Base-by-base conservation (phyloP, 352 stramenopile species). In the Phytophthora kernoviae region DNA sequence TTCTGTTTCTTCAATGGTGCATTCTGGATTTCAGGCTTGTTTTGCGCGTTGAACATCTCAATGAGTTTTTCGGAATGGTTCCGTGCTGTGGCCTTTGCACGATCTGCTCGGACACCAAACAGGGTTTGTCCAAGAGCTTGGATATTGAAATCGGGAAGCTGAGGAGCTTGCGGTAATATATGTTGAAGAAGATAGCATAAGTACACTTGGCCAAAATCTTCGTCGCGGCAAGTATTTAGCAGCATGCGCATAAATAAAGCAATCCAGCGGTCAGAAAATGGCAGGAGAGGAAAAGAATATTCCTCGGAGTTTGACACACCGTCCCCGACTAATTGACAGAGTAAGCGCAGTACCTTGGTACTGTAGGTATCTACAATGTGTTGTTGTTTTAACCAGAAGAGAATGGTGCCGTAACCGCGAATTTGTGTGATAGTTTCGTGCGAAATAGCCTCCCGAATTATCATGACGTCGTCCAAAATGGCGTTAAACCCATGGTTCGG, bases 361-460 rank as follows among this genome's bases (percentile, higher is more conserved):
- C 63, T 77, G 18, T 83, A 42, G 4, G 2, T 58, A 49, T 79
- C 66, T 15, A 58, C 33, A 6, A 67, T 20, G 26, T 73, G 24
- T 4, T 62, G 62, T 15, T 68, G 70, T 37, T 83, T 81, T 22
- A 82, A 60, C 9, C 62, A 72, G 36, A 84, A 70, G 6, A 87
- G 54, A 54, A 70, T n/a, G 0, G 58, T 62, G 2, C 72, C 77
- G 30, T 46, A 66, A 10, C 22, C 14, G 11, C 60, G 54, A 34
- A 84, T 52, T 37, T 52, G 69, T 0, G n/a, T 1, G 50, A 75
- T 54, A 8, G 50, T 52, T 26, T 62, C 32, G 0, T 69, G 59
- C 0, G 26, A 15, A 41, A 77, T 20, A 22, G 17, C 5, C 0
- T 17, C 24, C 27, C 20, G 20, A 5, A 62, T 32, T 30, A 82